Percentiles rank a stretch among this genome's conserved stretches.
These are phyloP conservation scores for Colletotrichum graminicola DNA, from an alignment of 2,329 filamentous ascomycete genomes.

Conservation along the genomic window DNA sequence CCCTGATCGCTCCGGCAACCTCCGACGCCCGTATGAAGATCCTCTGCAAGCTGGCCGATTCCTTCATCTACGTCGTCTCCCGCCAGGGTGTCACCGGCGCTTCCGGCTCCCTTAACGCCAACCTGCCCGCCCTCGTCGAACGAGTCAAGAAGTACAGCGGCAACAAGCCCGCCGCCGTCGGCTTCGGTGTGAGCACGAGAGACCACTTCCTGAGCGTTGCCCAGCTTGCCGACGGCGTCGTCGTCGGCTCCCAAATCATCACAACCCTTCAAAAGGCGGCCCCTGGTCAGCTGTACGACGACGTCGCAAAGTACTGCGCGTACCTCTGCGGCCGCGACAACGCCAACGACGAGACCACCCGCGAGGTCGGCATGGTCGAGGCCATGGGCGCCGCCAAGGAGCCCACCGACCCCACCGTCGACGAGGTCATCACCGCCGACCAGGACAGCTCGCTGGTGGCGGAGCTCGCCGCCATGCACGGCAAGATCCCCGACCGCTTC, in stretches of 20 bases:
- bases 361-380: slow-evolving; percentile 79
- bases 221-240: slow-evolving; percentile 89
- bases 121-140: slow-evolving; percentile 83
- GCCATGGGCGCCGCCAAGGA: slow-evolving; percentile 72
- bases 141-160: slow-evolving; percentile 94
- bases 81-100: slow-evolving; percentile 97
- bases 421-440: slow-evolving; percentile 71
- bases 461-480: slow-evolving; percentile 85
- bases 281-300: slow-evolving; percentile 74
- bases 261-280: slow-evolving; percentile 79
- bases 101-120: slow-evolving; percentile 82
- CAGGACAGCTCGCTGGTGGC: slow-evolving; percentile 76
- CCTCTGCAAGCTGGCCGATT: slow-evolving; percentile 95
- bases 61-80: slow-evolving; percentile 98
- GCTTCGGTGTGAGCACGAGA: slow-evolving; percentile 94
- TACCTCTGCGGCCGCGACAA: slow-evolving; percentile 67
- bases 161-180: slow-evolving; percentile 89
- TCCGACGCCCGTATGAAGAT: slow-evolving; percentile 95
- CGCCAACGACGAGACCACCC: slow-evolving; percentile 58
- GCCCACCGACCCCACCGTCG: slow-evolving; percentile 73
- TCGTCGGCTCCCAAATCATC: slow-evolving; percentile 96
- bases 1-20: slow-evolving; percentile 94
- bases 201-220: slow-evolving; percentile 93
- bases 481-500: slow-evolving; percentile 85
- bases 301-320: slow-evolving; percentile 88